These are phyloP conservation scores for Ilex paraguariensis DNA, from an alignment of 305 asterid species.

Conservation along the genomic window DNA sequence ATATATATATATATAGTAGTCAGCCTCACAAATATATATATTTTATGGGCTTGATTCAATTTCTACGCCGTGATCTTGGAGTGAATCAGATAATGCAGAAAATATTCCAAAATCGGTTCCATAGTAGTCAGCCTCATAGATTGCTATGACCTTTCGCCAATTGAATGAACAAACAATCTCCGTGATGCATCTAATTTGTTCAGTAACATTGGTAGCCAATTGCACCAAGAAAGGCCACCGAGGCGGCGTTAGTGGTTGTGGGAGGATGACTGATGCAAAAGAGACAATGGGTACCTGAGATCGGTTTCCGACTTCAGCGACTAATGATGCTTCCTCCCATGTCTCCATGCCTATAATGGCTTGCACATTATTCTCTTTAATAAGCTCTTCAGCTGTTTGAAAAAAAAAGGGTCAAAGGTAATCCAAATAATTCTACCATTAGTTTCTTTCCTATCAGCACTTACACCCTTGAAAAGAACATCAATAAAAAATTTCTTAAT, in stretches of 20 bases:
- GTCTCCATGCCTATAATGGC: conserved; percentile 30
- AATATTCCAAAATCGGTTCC: conserved; percentile 26
- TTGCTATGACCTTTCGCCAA: conserved; percentile 30
- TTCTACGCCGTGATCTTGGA: conserved; percentile 19
- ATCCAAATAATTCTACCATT: no score
- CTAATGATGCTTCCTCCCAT: conserved; percentile 35
- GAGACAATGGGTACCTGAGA: conserved; percentile 30
- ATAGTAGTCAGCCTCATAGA: conserved; percentile 26
- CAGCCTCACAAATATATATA: no score
- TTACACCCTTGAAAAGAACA: not conserved
- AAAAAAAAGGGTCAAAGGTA: not conserved
- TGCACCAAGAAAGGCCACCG: conserved; percentile 41
- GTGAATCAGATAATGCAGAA: conserved; percentile 22
- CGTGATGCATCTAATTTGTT: conserved; percentile 23
- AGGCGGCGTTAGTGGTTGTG: conserved; percentile 15
- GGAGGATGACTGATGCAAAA: conserved; percentile 15
- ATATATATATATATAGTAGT: no score
- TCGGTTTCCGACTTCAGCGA: conserved; percentile 29
- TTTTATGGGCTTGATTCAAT: no score
- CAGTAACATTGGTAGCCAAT: conserved; percentile 17
- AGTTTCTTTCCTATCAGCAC: not conserved
- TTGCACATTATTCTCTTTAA: conserved; percentile 18
- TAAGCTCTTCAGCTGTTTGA: conserved; percentile 26
- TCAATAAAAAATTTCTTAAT: no score
- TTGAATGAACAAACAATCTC: conserved; percentile 17